phyloP scores from a whole-genome alignment of 345 rosid genomes.

The Pugionium dolabratum region DNA sequence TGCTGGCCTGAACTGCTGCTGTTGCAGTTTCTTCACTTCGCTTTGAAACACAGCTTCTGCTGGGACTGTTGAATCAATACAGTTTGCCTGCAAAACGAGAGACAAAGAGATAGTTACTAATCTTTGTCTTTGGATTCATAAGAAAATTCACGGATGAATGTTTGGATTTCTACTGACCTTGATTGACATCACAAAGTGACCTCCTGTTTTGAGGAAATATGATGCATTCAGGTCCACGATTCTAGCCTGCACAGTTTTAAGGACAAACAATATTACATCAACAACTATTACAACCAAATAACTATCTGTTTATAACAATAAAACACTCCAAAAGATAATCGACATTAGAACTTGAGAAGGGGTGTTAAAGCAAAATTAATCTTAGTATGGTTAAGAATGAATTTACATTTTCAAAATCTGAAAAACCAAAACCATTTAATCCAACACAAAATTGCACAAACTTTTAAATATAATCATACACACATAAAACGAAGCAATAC shows the following conservation, averaged over 20 bases:
- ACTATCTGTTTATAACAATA: no score
- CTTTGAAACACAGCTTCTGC: slow-evolving; percentile 84
- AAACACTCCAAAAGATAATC: no score
- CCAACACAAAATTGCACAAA: no score
- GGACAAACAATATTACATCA: neutral
- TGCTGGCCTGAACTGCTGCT: slow-evolving; percentile 80
- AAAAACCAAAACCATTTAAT: neutral
- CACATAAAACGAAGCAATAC: no score
- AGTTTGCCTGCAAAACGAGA: slow-evolving; percentile 65
- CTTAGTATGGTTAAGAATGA: neutral
- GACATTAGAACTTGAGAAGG: no score
- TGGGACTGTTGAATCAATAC: slow-evolving; percentile 92
- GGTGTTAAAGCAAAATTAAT: neutral
- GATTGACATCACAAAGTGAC: slow-evolving; percentile 96
- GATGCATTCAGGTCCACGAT: slow-evolving; percentile 86
- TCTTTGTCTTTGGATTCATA: neutral
- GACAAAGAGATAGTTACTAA: neutral
- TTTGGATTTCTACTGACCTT: slow-evolving; percentile 58
- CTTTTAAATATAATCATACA: no score
- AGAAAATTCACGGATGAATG: neutral
- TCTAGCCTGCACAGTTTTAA: slow-evolving; percentile 63
- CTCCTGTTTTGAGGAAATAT: slow-evolving; percentile 82
- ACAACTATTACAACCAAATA: neutral
- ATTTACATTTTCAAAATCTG: neutral
- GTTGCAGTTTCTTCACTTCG: slow-evolving; percentile 85